These are phyloP conservation scores for Microbotryum violaceum DNA, from an alignment of 1,284 basidiomycete genomes.

Conservation along the genomic window DNA sequence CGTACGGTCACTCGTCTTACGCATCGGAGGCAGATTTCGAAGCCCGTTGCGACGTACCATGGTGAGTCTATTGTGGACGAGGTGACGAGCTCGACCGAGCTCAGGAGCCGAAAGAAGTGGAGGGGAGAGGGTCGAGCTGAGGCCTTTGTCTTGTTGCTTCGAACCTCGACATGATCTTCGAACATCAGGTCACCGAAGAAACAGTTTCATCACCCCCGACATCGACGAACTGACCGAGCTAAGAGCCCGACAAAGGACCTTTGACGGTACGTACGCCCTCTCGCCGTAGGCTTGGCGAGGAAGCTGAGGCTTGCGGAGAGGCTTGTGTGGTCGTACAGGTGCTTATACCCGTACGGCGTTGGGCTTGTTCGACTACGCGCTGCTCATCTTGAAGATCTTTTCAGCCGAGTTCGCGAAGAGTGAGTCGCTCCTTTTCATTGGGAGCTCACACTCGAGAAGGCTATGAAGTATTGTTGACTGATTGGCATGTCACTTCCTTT, in stretches of 20 bases:
- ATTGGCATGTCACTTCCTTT: not conserved
- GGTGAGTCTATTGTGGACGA: too few species aligned
- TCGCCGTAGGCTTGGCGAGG: not conserved
- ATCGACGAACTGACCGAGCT: constrained; percentile 9
- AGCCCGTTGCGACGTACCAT: too few species aligned
- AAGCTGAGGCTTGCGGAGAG: not conserved
- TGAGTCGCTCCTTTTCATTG: not conserved
- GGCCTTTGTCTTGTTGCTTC: too few species aligned
- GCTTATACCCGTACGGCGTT: not conserved
- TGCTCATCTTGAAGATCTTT: constrained; percentile 25
- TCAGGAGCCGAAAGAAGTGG: too few species aligned
- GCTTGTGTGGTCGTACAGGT: not conserved
- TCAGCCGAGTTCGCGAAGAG: constrained; percentile 18
- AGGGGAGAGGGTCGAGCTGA: too few species aligned
- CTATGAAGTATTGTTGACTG: not conserved
- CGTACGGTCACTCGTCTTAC: too few species aligned
- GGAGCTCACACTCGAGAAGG: not conserved
- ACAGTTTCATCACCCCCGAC: not conserved
- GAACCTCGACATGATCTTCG: too few species aligned
- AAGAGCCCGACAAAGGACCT: constrained; percentile 8
- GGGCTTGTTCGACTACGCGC: constrained; percentile 7
- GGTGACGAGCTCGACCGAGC: too few species aligned
- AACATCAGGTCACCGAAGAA: not conserved
- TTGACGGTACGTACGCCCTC: constrained; percentile 1
- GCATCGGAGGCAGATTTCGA: too few species aligned